phyloP scores from a whole-genome alignment of 495 filamentous ascomycete genomes.

The Penicillium psychrofluorescens region DNA sequence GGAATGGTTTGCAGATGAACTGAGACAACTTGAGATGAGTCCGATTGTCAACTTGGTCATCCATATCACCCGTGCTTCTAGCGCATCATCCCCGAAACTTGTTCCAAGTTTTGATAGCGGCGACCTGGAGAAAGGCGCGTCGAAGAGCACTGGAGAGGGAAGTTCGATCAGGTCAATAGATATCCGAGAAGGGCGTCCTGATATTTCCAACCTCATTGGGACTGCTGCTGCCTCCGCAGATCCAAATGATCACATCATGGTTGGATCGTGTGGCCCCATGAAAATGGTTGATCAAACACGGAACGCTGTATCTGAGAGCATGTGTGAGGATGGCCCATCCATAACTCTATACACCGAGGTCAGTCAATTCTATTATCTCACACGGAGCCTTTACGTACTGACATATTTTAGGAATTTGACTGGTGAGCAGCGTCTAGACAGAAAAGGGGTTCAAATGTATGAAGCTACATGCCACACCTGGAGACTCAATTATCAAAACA shows the following conservation, averaged over 20 bases:
- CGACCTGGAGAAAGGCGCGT: background rate
- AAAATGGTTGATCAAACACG: background rate
- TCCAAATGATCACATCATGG: constrained; percentile 1
- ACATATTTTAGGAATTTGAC: background rate
- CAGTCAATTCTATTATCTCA: background rate
- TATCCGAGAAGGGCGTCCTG: background rate
- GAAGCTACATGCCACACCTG: too few species aligned
- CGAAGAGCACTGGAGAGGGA: background rate
- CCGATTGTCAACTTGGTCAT: constrained; percentile 1
- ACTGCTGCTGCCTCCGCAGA: background rate
- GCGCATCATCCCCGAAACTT: background rate
- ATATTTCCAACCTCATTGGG: background rate
- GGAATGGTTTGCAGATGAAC: background rate
- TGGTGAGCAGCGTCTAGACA: background rate
- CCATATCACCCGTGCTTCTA: background rate
- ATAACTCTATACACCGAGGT: constrained; percentile 3
- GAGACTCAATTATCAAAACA: too few species aligned
- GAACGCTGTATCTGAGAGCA: background rate
- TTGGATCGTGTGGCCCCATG: constrained; percentile 1
- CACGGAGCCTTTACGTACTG: background rate
- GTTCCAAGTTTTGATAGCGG: background rate
- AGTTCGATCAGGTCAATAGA: background rate
- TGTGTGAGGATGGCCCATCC: background rate
- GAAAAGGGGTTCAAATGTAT: too few species aligned
- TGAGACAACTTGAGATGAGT: background rate